Conservation (phyloP, 306 rosid species). For the Corylus americana region DNA sequence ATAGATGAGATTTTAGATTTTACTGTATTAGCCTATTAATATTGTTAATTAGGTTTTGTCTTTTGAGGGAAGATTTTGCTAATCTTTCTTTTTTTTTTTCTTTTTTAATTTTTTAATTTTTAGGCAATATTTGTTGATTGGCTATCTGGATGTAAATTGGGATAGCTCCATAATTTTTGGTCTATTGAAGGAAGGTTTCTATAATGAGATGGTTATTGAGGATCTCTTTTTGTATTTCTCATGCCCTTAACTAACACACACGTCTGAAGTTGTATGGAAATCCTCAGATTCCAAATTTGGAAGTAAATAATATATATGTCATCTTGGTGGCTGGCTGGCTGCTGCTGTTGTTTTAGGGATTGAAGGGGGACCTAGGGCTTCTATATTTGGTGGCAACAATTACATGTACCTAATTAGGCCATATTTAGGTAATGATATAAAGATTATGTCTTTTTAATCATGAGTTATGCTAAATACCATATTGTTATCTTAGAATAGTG, state of each 20-base stretch:
- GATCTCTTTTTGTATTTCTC: neutral
- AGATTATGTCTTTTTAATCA: too few species aligned
- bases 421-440: too few species aligned
- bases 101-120: neutral
- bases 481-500: too few species aligned
- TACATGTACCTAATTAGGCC: too few species aligned
- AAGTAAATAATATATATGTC: neutral
- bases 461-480: too few species aligned
- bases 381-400: neutral
- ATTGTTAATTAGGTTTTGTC: neutral
- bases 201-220: neutral
- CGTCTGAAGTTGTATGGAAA: neutral
- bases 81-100: too few species aligned
- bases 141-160: neutral
- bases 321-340: neutral
- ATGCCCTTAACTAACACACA: neutral
- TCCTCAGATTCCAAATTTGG: neutral
- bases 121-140: neutral
- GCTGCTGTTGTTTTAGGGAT: neutral
- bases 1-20: constrained; percentile 7
- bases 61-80: neutral
- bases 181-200: neutral
- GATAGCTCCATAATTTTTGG: neutral
- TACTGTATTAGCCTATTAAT: neutral
- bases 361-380: too few species aligned